Evolutionary conservation across 768 basidiomycete genomes (phyloP).

Genomic region (Lactarius quietus): DNA sequence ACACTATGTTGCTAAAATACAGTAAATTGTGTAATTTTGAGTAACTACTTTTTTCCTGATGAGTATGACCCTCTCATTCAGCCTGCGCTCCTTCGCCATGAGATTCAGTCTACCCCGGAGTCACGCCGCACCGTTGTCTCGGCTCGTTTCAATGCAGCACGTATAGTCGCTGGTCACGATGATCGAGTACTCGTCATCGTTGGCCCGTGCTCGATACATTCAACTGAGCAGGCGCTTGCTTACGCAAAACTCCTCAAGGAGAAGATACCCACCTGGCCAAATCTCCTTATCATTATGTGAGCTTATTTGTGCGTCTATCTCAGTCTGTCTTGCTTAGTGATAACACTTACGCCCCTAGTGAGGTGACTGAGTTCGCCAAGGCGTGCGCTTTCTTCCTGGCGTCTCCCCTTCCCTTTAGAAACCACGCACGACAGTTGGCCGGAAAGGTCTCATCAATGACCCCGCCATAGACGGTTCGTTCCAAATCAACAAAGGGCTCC

Average conservation of each 20-base stretch:
- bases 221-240: conserved; percentile 76
- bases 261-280: conserved; percentile 62
- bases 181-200: conserved; percentile 87
- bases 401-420: conserved; percentile 47
- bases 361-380: conserved; percentile 32
- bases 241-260: conserved; percentile 72
- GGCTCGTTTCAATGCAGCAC: conserved; percentile 74
- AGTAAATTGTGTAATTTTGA: too few relatives aligned
- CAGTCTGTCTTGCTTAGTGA: conserved; percentile 15
- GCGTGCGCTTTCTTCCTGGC: background rate
- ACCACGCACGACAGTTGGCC: conserved; percentile 96
- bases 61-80: conserved; percentile 98
- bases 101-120: conserved; percentile 62
- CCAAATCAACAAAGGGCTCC: conserved; percentile 96
- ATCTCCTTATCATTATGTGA: conserved; percentile 91
- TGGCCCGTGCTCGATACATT: conserved; percentile 96
- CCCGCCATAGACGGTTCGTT: conserved; percentile 94
- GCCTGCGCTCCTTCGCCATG: conserved; percentile 85
- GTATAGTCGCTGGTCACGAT: conserved; percentile 79
- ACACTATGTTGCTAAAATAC: too few relatives aligned
- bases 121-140: conserved; percentile 75
- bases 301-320: conserved; percentile 83
- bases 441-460: conserved; percentile 95
- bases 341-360: conserved; percentile 41
- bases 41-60: too few relatives aligned